These are phyloP conservation scores for Aspergillus leporis DNA, from an alignment of 495 filamentous ascomycete genomes.

Conservation along the genomic window DNA sequence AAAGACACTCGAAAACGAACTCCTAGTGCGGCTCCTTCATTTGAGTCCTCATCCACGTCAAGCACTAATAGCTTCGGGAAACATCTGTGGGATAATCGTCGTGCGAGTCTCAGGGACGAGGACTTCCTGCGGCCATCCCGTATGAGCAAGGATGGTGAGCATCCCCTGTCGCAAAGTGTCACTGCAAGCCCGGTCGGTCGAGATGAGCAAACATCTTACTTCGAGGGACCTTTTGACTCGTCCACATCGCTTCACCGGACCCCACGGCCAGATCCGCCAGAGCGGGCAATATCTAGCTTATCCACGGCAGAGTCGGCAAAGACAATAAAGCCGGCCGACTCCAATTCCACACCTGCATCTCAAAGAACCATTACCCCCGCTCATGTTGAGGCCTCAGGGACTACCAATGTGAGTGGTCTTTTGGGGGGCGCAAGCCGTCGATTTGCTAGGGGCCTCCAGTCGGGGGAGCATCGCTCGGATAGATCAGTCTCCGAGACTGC, in stretches of 20 bases:
- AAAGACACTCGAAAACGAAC: constrained; percentile 52
- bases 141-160: constrained; percentile 57
- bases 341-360: constrained; percentile 30
- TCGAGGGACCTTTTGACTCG: constrained; percentile 38
- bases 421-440: constrained; percentile 58
- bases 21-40: constrained; percentile 34
- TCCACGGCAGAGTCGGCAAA: constrained; percentile 63
- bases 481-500: constrained; percentile 57
- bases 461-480: constrained; percentile 49
- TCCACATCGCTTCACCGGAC: constrained; percentile 40
- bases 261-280: constrained; percentile 44
- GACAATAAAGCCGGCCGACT: constrained; percentile 53
- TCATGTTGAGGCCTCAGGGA: constrained; percentile 49
- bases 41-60: constrained; percentile 35
- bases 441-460: constrained; percentile 48
- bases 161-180: constrained; percentile 82
- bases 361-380: constrained; percentile 44
- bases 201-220: constrained; percentile 43
- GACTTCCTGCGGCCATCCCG: constrained; percentile 38
- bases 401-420: constrained; percentile 53
- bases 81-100: constrained; percentile 50
- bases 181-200: constrained; percentile 67
- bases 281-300: constrained; percentile 56
- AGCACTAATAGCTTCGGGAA: constrained; percentile 36
- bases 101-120: constrained; percentile 74